Evolutionary conservation across 352 stramenopile genomes (phyloP), one percentile per base, ranked within the genome.

Genomic region (Globisporangium apiculatum): DNA sequence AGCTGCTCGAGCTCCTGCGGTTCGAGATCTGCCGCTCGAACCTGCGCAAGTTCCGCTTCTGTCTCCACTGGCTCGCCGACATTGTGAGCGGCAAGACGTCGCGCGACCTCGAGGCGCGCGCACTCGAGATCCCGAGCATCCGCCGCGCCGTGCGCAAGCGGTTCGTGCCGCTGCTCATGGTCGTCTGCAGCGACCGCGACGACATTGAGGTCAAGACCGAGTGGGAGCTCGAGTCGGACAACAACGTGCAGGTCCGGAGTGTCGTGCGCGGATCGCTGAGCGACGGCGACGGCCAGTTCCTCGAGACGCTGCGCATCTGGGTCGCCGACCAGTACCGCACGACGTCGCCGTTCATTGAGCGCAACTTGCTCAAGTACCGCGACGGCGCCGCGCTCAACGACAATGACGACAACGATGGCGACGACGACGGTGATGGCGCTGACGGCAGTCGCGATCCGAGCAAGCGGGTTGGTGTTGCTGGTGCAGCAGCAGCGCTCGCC

Each of bases 11-110:
- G 66, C 71, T 94, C 18, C 71, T 94, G 62, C 84, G 84, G 18
- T 94, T 91, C 57, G 84, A 94, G 64, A 94, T 94, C 53, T 94
- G 84, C 46, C 78, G 80, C 50, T 87, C 76, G n/a, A 93, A 90
- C 45, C 55, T 93, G 58, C 83, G 83, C 64, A 93, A 93, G 63
- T 93, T 91, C 53, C 88, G 67, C 45, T 93, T 93, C 53, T 88
- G 80, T 35, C 71, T 90, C 58, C 89, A 91, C 55, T 93, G 83
- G 83, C 64, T 93, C 35, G 81, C 80, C 45, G 83, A 93, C 57
- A 88, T 93, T 49, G 63, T 93, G 51, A 87, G 83, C 58, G 83
- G 83, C 61, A 89, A 89, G 66, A 76, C 67, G 15, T 90, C 79
- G 2, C 69, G 72, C 42, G 80, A 94, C 43, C 60, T 94, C 15